Percentiles rank a stretch among this genome's conserved stretches.
These are phyloP conservation scores for Ascochyta koolunga DNA, from an alignment of 2,329 filamentous ascomycete species.

Conservation along the genomic window DNA sequence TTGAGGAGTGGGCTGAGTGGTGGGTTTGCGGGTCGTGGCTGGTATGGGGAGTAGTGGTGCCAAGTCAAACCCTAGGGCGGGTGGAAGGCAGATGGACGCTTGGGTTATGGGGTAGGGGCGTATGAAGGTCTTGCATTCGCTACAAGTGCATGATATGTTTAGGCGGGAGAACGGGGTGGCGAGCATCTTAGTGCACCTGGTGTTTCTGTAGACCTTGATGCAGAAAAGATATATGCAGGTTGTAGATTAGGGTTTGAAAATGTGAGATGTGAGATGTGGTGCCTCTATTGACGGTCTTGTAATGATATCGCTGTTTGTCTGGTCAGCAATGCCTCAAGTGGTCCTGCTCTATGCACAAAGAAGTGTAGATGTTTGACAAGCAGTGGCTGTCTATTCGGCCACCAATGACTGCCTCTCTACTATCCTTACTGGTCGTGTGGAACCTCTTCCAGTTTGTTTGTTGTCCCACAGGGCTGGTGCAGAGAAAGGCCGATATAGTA, in stretches of 20 bases:
- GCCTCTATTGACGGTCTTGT: not conserved
- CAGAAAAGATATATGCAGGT: not conserved
- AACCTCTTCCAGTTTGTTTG: not conserved
- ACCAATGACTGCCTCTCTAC: not conserved
- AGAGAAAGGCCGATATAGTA: not conserved
- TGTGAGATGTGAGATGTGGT: not conserved
- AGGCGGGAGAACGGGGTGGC: not conserved
- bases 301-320: not conserved
- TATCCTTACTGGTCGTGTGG: not conserved
- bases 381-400: not conserved
- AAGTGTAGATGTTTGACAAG: not conserved
- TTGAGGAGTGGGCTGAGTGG: not conserved
- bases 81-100: not conserved
- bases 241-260: not conserved
- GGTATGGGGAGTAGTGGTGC: not conserved
- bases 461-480: not conserved
- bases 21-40: not conserved
- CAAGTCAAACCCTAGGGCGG: not conserved
- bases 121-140: constrained; percentile 20
- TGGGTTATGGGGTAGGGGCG: constrained; percentile 8
- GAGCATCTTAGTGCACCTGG: constrained; percentile 1
- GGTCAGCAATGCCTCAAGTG: not conserved
- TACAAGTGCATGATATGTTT: constrained; percentile 23
- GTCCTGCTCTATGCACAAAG: not conserved
- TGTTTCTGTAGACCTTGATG: not conserved